phyloP scores from a whole-genome alignment of 2,329 filamentous ascomycete species.

The Colletotrichum incanum region DNA sequence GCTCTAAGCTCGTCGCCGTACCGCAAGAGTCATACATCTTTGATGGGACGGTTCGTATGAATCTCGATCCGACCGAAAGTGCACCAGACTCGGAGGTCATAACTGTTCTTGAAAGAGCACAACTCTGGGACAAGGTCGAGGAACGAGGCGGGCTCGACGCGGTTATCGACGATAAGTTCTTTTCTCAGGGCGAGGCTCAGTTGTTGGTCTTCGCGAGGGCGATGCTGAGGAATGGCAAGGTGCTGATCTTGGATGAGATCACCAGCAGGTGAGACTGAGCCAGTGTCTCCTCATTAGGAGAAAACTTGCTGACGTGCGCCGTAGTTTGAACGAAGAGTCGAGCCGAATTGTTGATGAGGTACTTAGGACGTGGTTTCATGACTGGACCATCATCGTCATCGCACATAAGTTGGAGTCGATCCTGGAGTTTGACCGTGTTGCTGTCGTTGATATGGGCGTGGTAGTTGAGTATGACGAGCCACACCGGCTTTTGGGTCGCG shows the following conservation, averaged over 20 bases:
- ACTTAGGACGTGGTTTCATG: slow-evolving; percentile 42
- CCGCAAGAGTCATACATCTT: slow-evolving; percentile 69
- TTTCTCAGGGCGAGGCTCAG: slow-evolving; percentile 66
- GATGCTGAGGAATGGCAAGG: slow-evolving; percentile 55
- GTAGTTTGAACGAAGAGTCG: slow-evolving; percentile 44
- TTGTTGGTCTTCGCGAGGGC: slow-evolving; percentile 64
- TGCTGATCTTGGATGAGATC: slow-evolving; percentile 61
- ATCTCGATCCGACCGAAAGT: slow-evolving; percentile 60
- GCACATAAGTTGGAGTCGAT: slow-evolving; percentile 56
- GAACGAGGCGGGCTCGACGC: slow-evolving; percentile 55
- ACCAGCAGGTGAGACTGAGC: slow-evolving; percentile 53
- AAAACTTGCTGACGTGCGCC: not conserved
- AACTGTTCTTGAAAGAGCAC: slow-evolving; percentile 60
- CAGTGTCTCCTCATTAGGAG: too few species aligned
- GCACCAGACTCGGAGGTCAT: slow-evolving; percentile 59
- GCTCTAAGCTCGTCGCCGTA: slow-evolving; percentile 56
- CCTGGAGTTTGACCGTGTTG: slow-evolving; percentile 64
- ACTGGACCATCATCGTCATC: slow-evolving; percentile 63
- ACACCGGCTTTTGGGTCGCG: not conserved
- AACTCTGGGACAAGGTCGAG: slow-evolving; percentile 60
- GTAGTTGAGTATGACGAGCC: slow-evolving; percentile 57
- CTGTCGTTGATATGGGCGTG: slow-evolving; percentile 65
- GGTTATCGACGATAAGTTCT: slow-evolving; percentile 48
- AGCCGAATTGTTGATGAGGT: slow-evolving; percentile 41
- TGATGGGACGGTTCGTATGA: slow-evolving; percentile 62